phyloP scores from a whole-genome alignment of 192 early-diverging fungal species.

The Dissophora globulifera region DNA sequence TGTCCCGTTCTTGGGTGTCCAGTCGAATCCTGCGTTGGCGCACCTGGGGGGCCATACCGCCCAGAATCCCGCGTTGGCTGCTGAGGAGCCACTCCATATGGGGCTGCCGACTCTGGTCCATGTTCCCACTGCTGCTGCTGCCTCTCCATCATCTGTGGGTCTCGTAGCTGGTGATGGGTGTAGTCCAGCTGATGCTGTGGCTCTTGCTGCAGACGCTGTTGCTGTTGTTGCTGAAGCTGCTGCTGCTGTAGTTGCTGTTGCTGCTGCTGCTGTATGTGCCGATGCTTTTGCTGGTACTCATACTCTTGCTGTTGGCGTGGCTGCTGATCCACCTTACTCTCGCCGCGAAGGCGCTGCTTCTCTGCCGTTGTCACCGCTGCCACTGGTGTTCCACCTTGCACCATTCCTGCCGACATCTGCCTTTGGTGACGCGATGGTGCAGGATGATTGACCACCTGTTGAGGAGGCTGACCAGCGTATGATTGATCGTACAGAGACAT shows the following conservation, averaged over 20 bases:
- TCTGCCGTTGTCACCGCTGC: neutral
- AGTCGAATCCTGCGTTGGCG: neutral
- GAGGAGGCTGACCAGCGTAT: neutral
- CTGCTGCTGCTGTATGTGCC: constrained; percentile 5
- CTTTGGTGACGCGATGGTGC: neutral
- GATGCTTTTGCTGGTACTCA: constrained; percentile 13
- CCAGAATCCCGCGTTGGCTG: neutral
- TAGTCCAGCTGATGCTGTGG: neutral
- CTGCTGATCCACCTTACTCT: constrained; percentile 3
- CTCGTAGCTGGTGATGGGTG: neutral
- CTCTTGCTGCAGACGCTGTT: neutral
- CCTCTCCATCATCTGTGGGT: neutral
- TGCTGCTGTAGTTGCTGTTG: neutral
- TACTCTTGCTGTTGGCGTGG: constrained; percentile 13
- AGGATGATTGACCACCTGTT: neutral
- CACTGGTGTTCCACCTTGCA: neutral
- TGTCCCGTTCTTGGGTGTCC: neutral
- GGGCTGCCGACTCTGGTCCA: neutral
- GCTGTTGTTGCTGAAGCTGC: constrained; percentile 1
- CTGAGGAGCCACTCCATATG: neutral
- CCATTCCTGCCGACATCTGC: constrained; percentile 1
- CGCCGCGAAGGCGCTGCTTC: neutral
- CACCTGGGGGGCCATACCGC: neutral
- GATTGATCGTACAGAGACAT: constrained; percentile 6
- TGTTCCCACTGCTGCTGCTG: constrained; percentile 18